Conservation (phyloP, 257 asterid genomes). For the Nyctanthes arbortristis region DNA sequence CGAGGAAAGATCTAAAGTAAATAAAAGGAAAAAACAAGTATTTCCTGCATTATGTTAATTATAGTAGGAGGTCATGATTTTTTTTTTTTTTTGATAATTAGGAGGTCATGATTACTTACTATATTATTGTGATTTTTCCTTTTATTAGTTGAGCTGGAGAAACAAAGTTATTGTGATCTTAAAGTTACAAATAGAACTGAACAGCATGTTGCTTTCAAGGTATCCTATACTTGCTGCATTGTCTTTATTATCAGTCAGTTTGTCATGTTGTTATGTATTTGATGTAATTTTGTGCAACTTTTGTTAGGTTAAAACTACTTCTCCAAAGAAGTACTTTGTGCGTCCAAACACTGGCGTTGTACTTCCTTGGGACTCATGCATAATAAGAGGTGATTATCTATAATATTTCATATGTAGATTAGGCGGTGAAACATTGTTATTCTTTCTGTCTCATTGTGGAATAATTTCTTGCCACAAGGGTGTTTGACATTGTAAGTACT, state of each 20-base stretch:
- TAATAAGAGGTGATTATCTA: slow-evolving; percentile 63
- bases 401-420: background rate
- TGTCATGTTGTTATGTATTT: background rate
- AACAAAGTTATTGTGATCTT: slow-evolving; percentile 80
- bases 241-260: no score
- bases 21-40: background rate
- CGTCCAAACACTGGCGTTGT: slow-evolving; percentile 80
- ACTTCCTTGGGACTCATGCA: slow-evolving; percentile 69
- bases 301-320: slow-evolving; percentile 78
- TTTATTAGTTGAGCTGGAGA: slow-evolving; percentile 73
- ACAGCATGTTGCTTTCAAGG: slow-evolving; percentile 82
- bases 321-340: slow-evolving; percentile 86
- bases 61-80: background rate
- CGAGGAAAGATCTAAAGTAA: background rate
- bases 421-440: background rate
- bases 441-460: background rate
- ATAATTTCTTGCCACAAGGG: background rate
- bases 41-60: background rate
- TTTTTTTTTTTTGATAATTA: no score
- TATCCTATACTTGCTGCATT: slow-evolving; percentile 24
- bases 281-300: background rate
- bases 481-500: background rate
- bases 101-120: background rate
- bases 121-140: background rate
- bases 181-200: slow-evolving; percentile 74